Conservation (phyloP, 2,329 filamentous ascomycete species). For the Fusarium sublunatum region DNA sequence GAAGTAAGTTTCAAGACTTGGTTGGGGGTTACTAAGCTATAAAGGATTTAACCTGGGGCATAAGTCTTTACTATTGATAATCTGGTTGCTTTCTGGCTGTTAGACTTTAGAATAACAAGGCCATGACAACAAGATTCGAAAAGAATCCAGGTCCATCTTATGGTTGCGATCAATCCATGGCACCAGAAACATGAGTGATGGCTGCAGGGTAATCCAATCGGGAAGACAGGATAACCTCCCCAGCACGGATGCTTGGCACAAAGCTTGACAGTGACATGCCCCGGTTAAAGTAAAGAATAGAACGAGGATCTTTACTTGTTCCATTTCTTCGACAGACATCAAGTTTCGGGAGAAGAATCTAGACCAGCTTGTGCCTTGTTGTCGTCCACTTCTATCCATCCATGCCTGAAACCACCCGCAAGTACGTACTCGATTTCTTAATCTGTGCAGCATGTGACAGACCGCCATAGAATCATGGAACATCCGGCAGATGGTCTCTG, state of each 20-base stretch:
- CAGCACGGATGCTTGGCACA: neutral
- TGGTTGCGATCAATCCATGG: too few relatives aligned
- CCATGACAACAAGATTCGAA: too few relatives aligned
- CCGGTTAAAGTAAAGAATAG: neutral
- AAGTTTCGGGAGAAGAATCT: slow-evolving; percentile 28
- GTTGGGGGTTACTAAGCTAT: too few relatives aligned
- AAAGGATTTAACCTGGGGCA: too few relatives aligned
- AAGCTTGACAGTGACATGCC: neutral
- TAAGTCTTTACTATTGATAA: too few relatives aligned
- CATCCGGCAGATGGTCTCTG: slow-evolving; percentile 12
- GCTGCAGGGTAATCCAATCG: neutral
- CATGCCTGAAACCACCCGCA: neutral
- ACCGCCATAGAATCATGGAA: slow-evolving; percentile 29
- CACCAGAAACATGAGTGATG: too few relatives aligned
- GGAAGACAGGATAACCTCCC: neutral
- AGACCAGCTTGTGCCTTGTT: slow-evolving; percentile 15
- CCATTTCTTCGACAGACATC: neutral
- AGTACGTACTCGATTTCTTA: slow-evolving; percentile 2
- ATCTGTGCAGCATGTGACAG: slow-evolving; percentile 37
- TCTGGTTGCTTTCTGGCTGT: too few relatives aligned
- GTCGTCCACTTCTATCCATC: neutral
- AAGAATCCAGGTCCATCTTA: too few relatives aligned
- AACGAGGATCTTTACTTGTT: neutral
- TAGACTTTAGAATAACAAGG: too few relatives aligned
- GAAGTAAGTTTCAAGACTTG: too few relatives aligned